Evolutionary conservation across 1,284 basidiomycete species (phyloP), one percentile per base, ranked within the genome.

Genomic region (Termitomyces sp.): DNA sequence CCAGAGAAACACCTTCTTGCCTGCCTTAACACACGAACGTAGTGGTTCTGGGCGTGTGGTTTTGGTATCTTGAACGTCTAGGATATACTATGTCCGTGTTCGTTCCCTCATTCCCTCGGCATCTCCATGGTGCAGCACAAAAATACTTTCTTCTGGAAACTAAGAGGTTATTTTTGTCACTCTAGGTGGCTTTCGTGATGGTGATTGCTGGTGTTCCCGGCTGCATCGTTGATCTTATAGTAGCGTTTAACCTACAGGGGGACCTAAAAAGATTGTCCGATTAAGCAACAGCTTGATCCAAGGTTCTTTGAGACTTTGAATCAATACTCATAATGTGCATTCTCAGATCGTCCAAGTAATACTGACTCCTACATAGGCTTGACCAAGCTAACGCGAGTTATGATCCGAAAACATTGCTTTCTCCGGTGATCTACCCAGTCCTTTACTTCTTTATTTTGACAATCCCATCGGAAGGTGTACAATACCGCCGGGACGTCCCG

Each of bases 91-190:
- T 24, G 21, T 30, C 28, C 45, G 9, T 39, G 44, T 31, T 40
- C n/a, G 11, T 39, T 44, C 49, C 28, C 34, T 26, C 45, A 18
- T 58, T 55, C 48, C 58, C 59, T 58, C 57, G 50, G 53, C 50
- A 53, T 57, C 46, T 54, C 48, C 46, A 52, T 50, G 48, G 38
- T 43, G 41, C 34, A 49, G n/a, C 35, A 40, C 35, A 26, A 18
- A 10, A 7, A 8, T 43, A 43, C 41, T 10, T 40, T 52, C 26
- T 46, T 47, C 49, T 45, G 31, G 46, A 26, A 41, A 26, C 38
- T 43, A 49, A 37, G 41, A 58, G 24, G 19, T 42, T 55, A 53
- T 50, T 48, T 37, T 49, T 28, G 44, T n/a, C 13, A 26, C 16
- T 42, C 46, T 26, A 16, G 34, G 21, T 24, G 21, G 21, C 21